Evolutionary conservation across 2,329 filamentous ascomycete species (phyloP), one percentile per base, ranked within the genome.

Genomic region (Mycosphaerella sp.): DNA sequence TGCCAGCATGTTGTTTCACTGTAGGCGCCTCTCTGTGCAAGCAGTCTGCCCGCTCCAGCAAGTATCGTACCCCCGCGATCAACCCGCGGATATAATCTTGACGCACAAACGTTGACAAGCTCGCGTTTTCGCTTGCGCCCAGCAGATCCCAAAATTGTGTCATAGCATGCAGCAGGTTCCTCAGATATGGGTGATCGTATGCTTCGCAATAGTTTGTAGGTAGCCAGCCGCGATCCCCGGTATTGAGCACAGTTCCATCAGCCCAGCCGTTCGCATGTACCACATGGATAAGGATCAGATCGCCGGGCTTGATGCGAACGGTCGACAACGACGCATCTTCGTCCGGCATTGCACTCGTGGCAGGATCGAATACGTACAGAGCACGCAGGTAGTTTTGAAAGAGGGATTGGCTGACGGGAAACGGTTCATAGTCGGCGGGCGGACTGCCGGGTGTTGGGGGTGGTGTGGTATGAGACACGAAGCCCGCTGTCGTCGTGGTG

Each of bases 231-330:
- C 93, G 81, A 48, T 87, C 86, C 26, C 92, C 92, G 2, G 90
- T 89, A 23, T 86, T 80, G 57, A 98, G 74, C 40, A 96, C 77
- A 0, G 93, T 98, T 48, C 93, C 93, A 70, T 98, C 93, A 32
- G 93, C 93, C 93, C 93, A 98, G 63, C 93, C 93, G 74, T 97
- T 98, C 57, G 89, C 93, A 72, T 98, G 93, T 62, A 97, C 88
- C 3, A 93, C 96, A 71, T 98, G 93, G 21, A 98, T 87, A 54
- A 98, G 74, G 51, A 98, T 86, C 46, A 98, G 82, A 66, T 98
- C 93, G 55, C 93, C 93, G 67, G 93, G 86, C 62, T 88, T 87
- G 53, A 98, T 79, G 21, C 90, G 87, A 9, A 96, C 77, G 9
- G 92, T 97, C 52, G 97, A 73, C 21, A 76, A 73, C 5, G 73